These are phyloP conservation scores for Echria macrotheca DNA, from an alignment of 495 filamentous ascomycete species.

Conservation along the genomic window DNA sequence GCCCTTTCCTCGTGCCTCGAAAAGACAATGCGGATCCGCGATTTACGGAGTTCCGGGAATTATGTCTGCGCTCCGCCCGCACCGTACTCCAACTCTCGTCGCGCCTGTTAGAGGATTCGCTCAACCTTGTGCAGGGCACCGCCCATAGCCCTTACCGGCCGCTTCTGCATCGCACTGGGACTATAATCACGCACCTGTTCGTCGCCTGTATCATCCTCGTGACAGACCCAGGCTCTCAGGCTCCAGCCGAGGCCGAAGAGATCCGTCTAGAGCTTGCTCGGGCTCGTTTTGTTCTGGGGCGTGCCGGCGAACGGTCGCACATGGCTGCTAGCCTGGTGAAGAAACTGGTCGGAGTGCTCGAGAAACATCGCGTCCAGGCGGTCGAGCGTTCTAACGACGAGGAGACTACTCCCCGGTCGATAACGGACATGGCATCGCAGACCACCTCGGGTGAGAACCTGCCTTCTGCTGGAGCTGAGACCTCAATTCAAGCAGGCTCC, in stretches of 20 bases:
- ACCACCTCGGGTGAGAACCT: no score
- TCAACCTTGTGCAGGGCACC: not conserved
- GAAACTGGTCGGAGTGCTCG: constrained; percentile 7
- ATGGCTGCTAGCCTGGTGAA: constrained; percentile 10
- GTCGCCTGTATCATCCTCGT: constrained; percentile 12
- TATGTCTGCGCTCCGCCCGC: constrained; percentile 9
- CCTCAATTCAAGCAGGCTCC: no score
- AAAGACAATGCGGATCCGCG: not conserved
- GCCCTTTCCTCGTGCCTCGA: constrained; percentile 16
- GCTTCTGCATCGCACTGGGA: no score
- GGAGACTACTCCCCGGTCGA: no score
- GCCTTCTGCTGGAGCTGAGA: no score
- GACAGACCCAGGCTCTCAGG: not conserved
- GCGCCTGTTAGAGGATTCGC: not conserved
- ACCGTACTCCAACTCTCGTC: not conserved
- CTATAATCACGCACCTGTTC: constrained; percentile 11
- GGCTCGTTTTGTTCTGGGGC: constrained; percentile 2
- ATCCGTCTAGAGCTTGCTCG: not conserved
- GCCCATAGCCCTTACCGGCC: no score
- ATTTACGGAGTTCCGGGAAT: not conserved
- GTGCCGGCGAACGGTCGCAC: constrained; percentile 2
- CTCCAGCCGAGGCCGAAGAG: constrained; percentile 4
- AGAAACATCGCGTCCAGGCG: not conserved
- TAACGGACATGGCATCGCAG: not conserved
- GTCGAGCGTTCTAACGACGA: not conserved